Evolutionary conservation across 2,329 filamentous ascomycete genomes (phyloP).

Genomic region (Lasiodiplodia theobromae): DNA sequence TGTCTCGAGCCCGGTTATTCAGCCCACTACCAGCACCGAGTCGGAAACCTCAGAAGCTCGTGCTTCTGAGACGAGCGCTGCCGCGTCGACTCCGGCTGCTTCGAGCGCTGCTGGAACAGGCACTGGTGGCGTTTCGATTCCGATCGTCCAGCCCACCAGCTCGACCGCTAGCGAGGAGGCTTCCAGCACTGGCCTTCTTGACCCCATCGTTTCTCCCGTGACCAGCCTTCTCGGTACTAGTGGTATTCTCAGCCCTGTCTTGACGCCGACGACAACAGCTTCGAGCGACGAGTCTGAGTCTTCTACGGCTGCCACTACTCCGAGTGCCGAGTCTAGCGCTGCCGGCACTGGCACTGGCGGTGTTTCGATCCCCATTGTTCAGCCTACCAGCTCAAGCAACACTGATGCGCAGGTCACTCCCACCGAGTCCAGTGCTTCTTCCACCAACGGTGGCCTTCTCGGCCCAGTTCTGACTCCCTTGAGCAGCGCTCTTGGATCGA

Average conservation of each 20-base stretch:
- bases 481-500: slow-evolving; percentile 12
- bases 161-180: slow-evolving; percentile 10
- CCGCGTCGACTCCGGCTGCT: neutral
- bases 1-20: slow-evolving; percentile 23
- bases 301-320: neutral
- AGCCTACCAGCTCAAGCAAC: slow-evolving; percentile 12
- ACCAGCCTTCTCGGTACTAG: slow-evolving; percentile 17
- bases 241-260: slow-evolving; percentile 7
- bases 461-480: slow-evolving; percentile 21
- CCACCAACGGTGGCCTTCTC: slow-evolving; percentile 22
- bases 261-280: slow-evolving; percentile 7
- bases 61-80: neutral
- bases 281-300: neutral
- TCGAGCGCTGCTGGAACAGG: slow-evolving; percentile 23
- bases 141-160: slow-evolving; percentile 28
- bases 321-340: slow-evolving; percentile 11
- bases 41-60: neutral
- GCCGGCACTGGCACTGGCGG: slow-evolving; percentile 28
- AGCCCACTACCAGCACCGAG: slow-evolving; percentile 6
- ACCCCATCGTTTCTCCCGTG: slow-evolving; percentile 16
- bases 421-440: slow-evolving; percentile 12
- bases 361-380: slow-evolving; percentile 22
- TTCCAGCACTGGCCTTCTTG: slow-evolving; percentile 14
- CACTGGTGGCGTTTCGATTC: slow-evolving; percentile 27
- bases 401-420: slow-evolving; percentile 3